Conservation (phyloP, 352 stramenopile species). For the Pythium volutum region DNA sequence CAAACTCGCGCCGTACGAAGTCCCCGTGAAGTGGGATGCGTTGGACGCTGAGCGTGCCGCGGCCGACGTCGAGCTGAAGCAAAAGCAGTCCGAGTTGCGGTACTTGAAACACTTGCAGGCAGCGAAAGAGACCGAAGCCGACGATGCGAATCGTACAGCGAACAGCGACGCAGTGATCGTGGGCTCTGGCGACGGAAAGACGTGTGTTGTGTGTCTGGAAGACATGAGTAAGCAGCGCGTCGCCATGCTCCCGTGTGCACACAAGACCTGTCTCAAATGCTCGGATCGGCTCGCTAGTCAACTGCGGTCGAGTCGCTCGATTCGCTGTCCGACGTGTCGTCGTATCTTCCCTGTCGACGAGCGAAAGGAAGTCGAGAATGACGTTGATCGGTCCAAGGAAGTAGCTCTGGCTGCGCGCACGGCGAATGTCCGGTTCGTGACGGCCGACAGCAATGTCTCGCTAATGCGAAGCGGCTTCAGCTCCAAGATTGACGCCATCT, state of each 20-base stretch:
- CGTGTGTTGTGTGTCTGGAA: slow-evolving; percentile 82
- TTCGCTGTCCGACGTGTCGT: slow-evolving; percentile 64
- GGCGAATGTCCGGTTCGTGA: background rate
- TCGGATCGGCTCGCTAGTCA: slow-evolving; percentile 34
- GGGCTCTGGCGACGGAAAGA: slow-evolving; percentile 13
- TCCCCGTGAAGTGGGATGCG: slow-evolving; percentile 34
- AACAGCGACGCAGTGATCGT: background rate
- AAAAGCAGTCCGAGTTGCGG: slow-evolving; percentile 52
- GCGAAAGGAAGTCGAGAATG: slow-evolving; percentile 17
- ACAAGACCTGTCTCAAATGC: slow-evolving; percentile 72
- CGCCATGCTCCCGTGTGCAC: slow-evolving; percentile 82
- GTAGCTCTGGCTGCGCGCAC: background rate
- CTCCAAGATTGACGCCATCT: slow-evolving; percentile 70
- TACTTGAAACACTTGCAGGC: slow-evolving; percentile 57
- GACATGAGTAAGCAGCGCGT: slow-evolving; percentile 53
- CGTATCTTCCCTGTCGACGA: slow-evolving; percentile 15
- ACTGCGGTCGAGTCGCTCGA: slow-evolving; percentile 19
- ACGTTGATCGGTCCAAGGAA: slow-evolving; percentile 4
- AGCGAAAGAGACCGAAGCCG: background rate
- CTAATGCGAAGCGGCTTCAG: slow-evolving; percentile 40
- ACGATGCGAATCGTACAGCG: background rate
- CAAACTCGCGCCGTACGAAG: slow-evolving; percentile 46
- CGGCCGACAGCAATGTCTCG: background rate
- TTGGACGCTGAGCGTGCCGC: slow-evolving; percentile 47
- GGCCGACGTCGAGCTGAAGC: slow-evolving; percentile 40